Percentiles rank a stretch among this genome's conserved stretches.
These are phyloP conservation scores for Lactarius tabidus DNA, from an alignment of 768 basidiomycete species.

Conservation along the genomic window DNA sequence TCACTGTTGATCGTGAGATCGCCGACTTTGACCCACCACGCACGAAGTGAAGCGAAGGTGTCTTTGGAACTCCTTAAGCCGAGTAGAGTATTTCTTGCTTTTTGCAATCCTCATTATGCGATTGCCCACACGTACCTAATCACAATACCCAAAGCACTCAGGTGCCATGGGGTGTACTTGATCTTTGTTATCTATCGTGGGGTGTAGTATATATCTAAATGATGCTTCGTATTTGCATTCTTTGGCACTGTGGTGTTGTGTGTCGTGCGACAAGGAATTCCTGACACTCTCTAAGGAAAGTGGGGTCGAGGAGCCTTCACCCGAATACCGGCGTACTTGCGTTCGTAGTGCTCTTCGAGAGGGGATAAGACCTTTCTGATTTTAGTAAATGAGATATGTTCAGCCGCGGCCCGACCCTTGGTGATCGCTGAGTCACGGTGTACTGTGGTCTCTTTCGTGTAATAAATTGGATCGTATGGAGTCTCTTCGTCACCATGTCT, in stretches of 20 bases:
- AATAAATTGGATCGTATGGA: neutral
- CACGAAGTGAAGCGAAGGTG: constrained; percentile 3
- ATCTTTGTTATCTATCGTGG: constrained; percentile 1
- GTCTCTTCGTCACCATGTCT: neutral
- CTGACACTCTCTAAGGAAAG: neutral
- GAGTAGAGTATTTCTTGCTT: neutral
- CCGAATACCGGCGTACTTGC: too few species aligned
- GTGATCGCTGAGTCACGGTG: too few species aligned
- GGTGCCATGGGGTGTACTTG: neutral
- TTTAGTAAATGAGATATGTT: too few species aligned
- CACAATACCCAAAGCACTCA: neutral
- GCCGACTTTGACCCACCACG: constrained; percentile 19
- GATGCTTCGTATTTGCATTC: neutral
- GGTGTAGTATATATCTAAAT: constrained; percentile 2
- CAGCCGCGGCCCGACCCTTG: too few species aligned
- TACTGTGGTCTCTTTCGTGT: too few species aligned
- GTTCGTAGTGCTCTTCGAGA: too few species aligned
- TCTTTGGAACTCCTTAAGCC: neutral
- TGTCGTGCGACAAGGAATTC: neutral
- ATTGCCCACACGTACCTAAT: neutral
- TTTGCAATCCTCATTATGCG: neutral
- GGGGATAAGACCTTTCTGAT: too few species aligned
- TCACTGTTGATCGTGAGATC: constrained; percentile 26
- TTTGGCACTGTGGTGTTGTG: neutral
- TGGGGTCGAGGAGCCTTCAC: too few species aligned